Evolutionary conservation across 495 filamentous ascomycete species (phyloP), one percentile per base, ranked within the genome.

Genomic region (Podospora pseudopauciseta): DNA sequence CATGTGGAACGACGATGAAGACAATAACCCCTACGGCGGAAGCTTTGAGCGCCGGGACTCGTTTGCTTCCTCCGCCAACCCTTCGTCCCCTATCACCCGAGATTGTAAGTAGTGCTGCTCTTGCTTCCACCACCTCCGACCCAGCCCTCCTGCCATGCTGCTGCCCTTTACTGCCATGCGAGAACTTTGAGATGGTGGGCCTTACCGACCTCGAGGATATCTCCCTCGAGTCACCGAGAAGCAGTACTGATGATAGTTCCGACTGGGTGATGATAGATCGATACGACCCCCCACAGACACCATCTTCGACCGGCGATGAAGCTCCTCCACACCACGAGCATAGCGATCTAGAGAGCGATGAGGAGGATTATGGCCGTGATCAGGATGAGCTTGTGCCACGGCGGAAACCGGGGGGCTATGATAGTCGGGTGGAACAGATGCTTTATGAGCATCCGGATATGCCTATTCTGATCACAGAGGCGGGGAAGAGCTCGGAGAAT

Each of bases 381-480:
- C 80, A 81, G 58, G 74, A 72, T 59, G 75, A 84, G 68, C 77
- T 81, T 64, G 79, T 75, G n/a, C 83, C 82, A 5, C 81, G 81
- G 64, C 86, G 88, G 58, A 95, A 92, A 80, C 91, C 91, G 65
- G 88, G 90, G 63, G 92, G 91, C 18, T 99, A 98, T 74, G 91
- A 93, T 74, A 97, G 94, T 72, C 89, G 96, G 19, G 92, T 98
- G 54, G 94, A 98, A 78, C 94, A 97, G 80, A 92, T 96, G 62
- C 88, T 99, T 53, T 96, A 97, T 76, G 95, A 99, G 80, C 91
- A 96, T 71, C 93, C 91, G 6, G 91, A 94, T 65, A 86, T 95
- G 69, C 87, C 89, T 63, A 96, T 99, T 66, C 72, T 94, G 67
- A 99, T 99, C 69, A 92, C 88, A 1, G 90, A 97, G 73, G 95